phyloP scores from a whole-genome alignment of 192 early-diverging fungal species.

The Tieghemiomyces parasiticus region DNA sequence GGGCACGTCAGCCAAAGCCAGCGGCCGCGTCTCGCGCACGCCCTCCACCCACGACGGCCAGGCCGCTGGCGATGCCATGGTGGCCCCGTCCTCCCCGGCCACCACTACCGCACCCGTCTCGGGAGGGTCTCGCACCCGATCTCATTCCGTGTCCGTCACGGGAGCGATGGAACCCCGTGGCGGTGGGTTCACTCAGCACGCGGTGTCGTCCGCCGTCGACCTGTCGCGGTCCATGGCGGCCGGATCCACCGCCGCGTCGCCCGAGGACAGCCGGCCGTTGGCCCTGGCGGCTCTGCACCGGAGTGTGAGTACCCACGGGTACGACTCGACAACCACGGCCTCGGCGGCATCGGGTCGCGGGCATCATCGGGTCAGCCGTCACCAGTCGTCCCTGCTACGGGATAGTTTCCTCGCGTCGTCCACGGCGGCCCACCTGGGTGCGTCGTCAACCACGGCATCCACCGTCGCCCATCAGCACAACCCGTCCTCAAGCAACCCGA shows the following conservation, averaged over 20 bases:
- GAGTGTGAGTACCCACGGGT: slow-evolving; percentile 9
- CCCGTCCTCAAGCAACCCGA: too few relatives aligned
- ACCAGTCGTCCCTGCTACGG: too few relatives aligned
- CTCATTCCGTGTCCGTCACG: not conserved
- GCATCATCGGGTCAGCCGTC: too few relatives aligned
- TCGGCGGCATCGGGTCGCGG: too few relatives aligned
- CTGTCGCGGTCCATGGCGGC: too few relatives aligned
- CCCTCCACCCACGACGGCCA: not conserved
- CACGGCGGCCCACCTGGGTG: not conserved
- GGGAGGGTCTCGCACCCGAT: not conserved
- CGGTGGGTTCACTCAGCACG: not conserved
- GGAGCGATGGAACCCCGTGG: too few relatives aligned
- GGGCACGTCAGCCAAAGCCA: not conserved
- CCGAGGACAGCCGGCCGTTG: not conserved
- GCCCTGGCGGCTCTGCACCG: slow-evolving; percentile 3
- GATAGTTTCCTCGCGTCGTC: not conserved
- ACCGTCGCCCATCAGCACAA: too few relatives aligned
- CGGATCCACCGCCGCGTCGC: slow-evolving; percentile 2
- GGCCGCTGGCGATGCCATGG: not conserved
- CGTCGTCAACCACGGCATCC: too few relatives aligned
- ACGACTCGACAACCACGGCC: too few relatives aligned
- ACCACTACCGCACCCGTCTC: not conserved
- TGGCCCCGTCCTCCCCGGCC: not conserved
- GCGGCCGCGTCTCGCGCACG: not conserved
- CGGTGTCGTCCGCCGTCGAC: not conserved